Conservation (phyloP, 2,329 filamentous ascomycete genomes). For the Massarina eburnea region DNA sequence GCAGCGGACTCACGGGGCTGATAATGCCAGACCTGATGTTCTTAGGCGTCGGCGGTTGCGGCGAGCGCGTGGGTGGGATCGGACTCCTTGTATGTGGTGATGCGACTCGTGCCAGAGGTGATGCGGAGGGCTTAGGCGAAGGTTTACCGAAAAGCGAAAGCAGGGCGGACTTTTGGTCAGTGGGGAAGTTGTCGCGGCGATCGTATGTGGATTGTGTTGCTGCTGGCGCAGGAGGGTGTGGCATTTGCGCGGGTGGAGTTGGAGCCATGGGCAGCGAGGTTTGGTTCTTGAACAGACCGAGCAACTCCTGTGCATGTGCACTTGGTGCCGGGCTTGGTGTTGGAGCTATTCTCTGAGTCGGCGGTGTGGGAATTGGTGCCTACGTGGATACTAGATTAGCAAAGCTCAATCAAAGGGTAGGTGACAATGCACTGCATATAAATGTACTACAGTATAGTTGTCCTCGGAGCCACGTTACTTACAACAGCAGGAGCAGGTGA, state of each 20-base stretch:
- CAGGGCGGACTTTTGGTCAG: slow-evolving; percentile 38
- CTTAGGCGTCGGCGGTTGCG: slow-evolving; percentile 34
- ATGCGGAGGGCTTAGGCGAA: slow-evolving; percentile 12
- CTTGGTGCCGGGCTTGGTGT: not conserved
- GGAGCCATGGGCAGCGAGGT: slow-evolving; percentile 9
- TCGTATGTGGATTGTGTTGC: slow-evolving; percentile 19
- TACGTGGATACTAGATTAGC: too few relatives aligned
- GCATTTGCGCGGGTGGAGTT: slow-evolving; percentile 12
- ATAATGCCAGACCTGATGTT: slow-evolving; percentile 37
- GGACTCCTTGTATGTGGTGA: too few relatives aligned
- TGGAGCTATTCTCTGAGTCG: slow-evolving; percentile 1
- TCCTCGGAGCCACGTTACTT: too few relatives aligned
- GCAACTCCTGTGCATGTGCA: slow-evolving; percentile 9
- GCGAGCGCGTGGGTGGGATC: slow-evolving; percentile 12
- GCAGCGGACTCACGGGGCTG: slow-evolving; percentile 42
- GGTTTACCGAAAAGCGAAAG: slow-evolving; percentile 42
- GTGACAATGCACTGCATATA: too few relatives aligned
- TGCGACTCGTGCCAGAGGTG: slow-evolving; percentile 5
- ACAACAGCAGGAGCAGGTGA: slow-evolving; percentile 14
- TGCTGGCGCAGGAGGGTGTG: slow-evolving; percentile 6
- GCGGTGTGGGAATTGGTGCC: slow-evolving; percentile 9
- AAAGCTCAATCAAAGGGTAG: too few relatives aligned
- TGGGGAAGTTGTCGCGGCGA: slow-evolving; percentile 27
- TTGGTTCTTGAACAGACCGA: slow-evolving; percentile 18
- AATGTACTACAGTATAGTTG: too few relatives aligned